Conservation (phyloP, 108 stramenopile genomes). For the Skeletonema grethae region DNA sequence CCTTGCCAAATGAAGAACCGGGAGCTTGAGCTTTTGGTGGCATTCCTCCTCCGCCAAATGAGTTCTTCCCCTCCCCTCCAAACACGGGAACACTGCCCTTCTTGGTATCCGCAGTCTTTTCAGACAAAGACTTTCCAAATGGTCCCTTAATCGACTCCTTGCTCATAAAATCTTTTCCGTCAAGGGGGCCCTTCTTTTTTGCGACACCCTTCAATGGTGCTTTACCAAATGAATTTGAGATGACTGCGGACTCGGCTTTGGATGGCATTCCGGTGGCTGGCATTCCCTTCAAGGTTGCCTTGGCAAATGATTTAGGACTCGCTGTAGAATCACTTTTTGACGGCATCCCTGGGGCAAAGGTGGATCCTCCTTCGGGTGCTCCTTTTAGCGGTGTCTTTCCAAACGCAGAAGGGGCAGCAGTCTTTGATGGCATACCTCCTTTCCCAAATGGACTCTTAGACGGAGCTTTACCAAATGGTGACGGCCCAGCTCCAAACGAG, state of each 20-base stretch:
- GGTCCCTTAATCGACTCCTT: neutral
- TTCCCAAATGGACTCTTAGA: neutral
- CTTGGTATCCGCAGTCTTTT: neutral
- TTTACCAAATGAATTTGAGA: neutral
- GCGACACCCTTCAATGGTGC: neutral
- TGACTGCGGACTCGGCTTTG: neutral
- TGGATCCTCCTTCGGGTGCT: neutral
- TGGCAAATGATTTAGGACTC: too few species aligned
- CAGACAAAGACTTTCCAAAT: neutral
- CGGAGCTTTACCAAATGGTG: neutral
- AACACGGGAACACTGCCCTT: neutral
- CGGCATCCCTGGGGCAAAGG: neutral
- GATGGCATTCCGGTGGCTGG: neutral
- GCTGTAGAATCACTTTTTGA: neutral
- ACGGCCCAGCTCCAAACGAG: neutral
- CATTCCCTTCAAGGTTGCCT: too few species aligned
- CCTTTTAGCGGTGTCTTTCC: neutral
- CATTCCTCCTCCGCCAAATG: neutral
- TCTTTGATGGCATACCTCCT: neutral
- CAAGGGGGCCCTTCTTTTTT: neutral
- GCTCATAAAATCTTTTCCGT: neutral
- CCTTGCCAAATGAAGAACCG: neutral
- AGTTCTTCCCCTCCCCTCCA: neutral
- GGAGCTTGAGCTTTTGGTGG: neutral
- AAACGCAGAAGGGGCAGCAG: neutral